Base-by-base conservation (phyloP, 176 grass and related monocot genomes). In the Oryza glumipatula region DNA sequence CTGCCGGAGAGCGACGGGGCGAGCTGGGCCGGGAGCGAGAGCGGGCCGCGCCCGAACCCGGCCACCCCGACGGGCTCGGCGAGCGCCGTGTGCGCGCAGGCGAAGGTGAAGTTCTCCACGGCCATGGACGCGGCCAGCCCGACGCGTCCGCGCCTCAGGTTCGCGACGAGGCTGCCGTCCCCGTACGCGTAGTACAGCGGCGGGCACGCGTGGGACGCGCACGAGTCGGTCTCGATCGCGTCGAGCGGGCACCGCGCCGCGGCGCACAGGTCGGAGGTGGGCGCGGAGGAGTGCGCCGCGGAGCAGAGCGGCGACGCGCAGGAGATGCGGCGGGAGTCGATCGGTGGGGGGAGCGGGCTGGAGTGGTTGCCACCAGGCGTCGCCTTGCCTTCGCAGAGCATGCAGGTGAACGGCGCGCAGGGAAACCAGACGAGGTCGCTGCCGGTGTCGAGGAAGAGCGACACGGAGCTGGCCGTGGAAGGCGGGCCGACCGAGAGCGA, bases 341-440 rank as follows among this genome's bases (percentile, higher is more conserved):
- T 19, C 19, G 92, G 95, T 38, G 95, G 90, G 0, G 81, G 81
- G 0, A 61, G 73, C 0, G 83, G 80, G 19, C 9, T 36, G 10
- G 75, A 43, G 74, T 60, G 26, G 7, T 78, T 65, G 39, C 39
- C 47, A 13, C 72, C 54, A 3, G 80, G 79, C 14, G 68, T 71
- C 17, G 84, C 66, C 71, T 98, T 90, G 33, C 92, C 95, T 51
- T 94, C 95, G 82, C 95, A 98, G 78, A 98, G 95, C 64, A 94
- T 98, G 90, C 95, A 98, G 52, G 89, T 86, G 68, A 98, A 98
- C 10, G 95, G 95, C 3, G 92, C 90, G 84, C 92, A 94, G 70
- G 95, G 95, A 88, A 97, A 97, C 95, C 95, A 97, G 44, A 94
- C 92, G 11, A 97, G 81, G 86, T 93, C 92, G 81, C 92, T 94